Evolutionary conservation across 2,329 filamentous ascomycete genomes (phyloP), one percentile per base, ranked within the genome.

Genomic region (Fusarium nurragi): DNA sequence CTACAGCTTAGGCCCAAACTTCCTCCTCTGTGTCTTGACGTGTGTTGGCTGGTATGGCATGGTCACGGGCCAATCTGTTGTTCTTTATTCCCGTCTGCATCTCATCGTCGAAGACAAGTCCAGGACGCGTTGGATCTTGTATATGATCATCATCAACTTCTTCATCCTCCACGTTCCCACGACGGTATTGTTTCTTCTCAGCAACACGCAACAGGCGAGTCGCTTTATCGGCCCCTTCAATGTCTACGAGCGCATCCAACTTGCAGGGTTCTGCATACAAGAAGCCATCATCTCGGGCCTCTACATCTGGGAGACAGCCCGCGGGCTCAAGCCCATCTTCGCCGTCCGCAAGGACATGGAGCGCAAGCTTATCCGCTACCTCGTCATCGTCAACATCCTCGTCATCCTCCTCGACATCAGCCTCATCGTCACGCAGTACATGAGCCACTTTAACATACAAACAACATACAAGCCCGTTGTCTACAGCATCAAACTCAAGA

Each of bases 1-100:
- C 47, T 67, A 67, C 54, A 60, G 54, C 39, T 7, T 67, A 38
- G 64, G 64, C 2, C 64, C 64, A 1, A 67, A 67, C 28, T 65
- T 67, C 23, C 30, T 55, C 11, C 54, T 67, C 18, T 67, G 49
- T n/a, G 64, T 67, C 2, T 46, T 67, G 30, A 67, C 64, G 0
- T 67, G 64, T 18, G 14, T 67, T 7, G 64, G 64, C n/a, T 67
- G 64, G 64, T 67, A 67, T 47, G 64, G 64, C 5, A 67, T 67
- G 64, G 64, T 67, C 13, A 67, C 64, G 0, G 64, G 64, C 2
- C 64, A 67, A 49, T 67, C 64, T 13, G 54, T 67, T 14, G 64
- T 67, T 13, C 54, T 67, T 5, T 67, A 67, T 23, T 67, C 64
- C 7, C 47, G 64, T 0, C 54, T 67, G 1, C 64, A 67, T 32